These are phyloP conservation scores for Pseudocercospora cruenta DNA, from an alignment of 2,329 filamentous ascomycete genomes.

Conservation along the genomic window DNA sequence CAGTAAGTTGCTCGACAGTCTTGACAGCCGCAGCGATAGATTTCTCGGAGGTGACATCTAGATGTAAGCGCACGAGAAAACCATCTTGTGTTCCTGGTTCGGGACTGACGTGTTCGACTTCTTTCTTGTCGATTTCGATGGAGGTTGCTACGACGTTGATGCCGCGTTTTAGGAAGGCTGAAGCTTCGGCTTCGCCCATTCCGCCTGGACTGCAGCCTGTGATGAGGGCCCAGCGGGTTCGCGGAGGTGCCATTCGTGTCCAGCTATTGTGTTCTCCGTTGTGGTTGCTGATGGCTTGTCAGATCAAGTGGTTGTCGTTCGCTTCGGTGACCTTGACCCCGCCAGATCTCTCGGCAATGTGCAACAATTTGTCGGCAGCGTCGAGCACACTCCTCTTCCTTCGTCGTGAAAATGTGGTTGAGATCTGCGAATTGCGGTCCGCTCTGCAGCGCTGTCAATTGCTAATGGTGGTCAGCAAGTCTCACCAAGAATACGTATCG, in stretches of 20 bases:
- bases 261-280: no score
- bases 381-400: not conserved
- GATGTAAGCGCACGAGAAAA: conserved; percentile 36
- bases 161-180: conserved; percentile 49
- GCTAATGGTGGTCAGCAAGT: not conserved
- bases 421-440: not conserved
- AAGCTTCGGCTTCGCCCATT: conserved; percentile 52
- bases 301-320: not conserved
- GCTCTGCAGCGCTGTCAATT: not conserved
- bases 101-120: conserved; percentile 18
- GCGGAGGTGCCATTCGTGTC: not conserved
- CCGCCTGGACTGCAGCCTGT: conserved; percentile 54
- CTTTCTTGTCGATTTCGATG: conserved; percentile 36
- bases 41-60: conserved; percentile 47
- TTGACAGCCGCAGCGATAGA: conserved; percentile 42
- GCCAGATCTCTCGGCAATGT: conserved; percentile 1
- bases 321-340: not conserved
- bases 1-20: conserved; percentile 34
- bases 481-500: not conserved
- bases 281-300: no score
- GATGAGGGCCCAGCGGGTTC: conserved; percentile 48
- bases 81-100: conserved; percentile 15
- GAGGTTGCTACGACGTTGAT: conserved; percentile 50
- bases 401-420: not conserved
- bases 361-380: not conserved